Base-by-base conservation (phyloP, 2,329 filamentous ascomycete species). In the Stagonosporopsis tanaceti region DNA sequence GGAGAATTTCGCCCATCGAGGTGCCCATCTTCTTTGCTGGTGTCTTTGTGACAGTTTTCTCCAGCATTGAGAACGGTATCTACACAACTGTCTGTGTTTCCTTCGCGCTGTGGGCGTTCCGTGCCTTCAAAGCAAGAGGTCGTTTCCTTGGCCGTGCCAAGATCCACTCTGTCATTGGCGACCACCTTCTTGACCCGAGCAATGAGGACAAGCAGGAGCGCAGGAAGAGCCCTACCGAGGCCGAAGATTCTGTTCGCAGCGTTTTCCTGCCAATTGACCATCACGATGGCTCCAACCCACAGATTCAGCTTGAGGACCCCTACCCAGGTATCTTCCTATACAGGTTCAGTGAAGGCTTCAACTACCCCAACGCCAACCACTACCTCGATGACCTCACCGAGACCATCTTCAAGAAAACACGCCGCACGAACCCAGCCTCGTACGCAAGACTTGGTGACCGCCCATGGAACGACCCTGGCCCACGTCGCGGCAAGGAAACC, bases 251-350 rank as follows among this genome's bases (percentile, higher is more conserved):
- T 0, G 81, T 84, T 6, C 87, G 94, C 41, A 93, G 92, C 63
- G 85, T 97, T 28, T 99, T 95, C 82, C 78, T 98, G 25, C 95
- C 95, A 0, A 84, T 97, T 52, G 88, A 92, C 66, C 93, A 96
- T 73, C 82, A 83, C 14, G 94, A 98, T 72, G 94, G 95, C 37
- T 93, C 92, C 3, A 98, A 98, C 75, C 94, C 94, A 0, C 84
- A 89, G 28, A 84, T 98, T 39, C 83, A 89, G 14, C 81, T 97
- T 7, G 83, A 91, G 59, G 87, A 87, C 55, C 93, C 95, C 1
- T 92, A 95, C 69, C 94, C 94, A 0, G 95, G 95, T 47, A 86
- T 99, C 68, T 97, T 98, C 79, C 96, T 99, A 71, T 98, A 97
- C 80, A 88, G 94, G 40, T 97, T 99, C 77, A 90, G 91, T 0